phyloP scores from a whole-genome alignment of 768 basidiomycete genomes.

The Suillus americanus region DNA sequence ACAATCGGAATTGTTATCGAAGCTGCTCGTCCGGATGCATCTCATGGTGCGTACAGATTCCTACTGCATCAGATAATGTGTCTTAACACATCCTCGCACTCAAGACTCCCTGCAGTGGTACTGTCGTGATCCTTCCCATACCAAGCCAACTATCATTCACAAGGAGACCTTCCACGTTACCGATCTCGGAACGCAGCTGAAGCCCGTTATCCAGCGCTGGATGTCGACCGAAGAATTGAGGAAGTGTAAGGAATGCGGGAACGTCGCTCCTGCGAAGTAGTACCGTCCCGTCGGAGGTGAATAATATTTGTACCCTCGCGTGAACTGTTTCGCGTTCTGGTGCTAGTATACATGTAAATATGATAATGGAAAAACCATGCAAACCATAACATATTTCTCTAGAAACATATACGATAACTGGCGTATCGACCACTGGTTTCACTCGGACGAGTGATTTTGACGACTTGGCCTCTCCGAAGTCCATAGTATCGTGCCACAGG shows the following conservation, averaged over 20 bases:
- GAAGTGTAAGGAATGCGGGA: slow-evolving; percentile 71
- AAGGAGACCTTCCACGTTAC: slow-evolving; percentile 87
- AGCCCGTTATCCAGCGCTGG: slow-evolving; percentile 88
- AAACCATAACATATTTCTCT: slow-evolving; percentile 17
- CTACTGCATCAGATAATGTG: not conserved
- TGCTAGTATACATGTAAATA: slow-evolving; percentile 5
- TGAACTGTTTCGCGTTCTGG: not conserved
- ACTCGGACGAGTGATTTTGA: slow-evolving; percentile 96
- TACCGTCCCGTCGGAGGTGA: not conserved
- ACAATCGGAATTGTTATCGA: slow-evolving; percentile 94
- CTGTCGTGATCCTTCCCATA: slow-evolving; percentile 65
- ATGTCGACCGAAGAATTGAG: slow-evolving; percentile 63
- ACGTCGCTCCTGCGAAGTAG: slow-evolving; percentile 57
- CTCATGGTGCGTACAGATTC: slow-evolving; percentile 56
- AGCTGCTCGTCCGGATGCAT: slow-evolving; percentile 70
- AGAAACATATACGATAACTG: slow-evolving; percentile 91
- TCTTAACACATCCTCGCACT: slow-evolving; percentile 4
- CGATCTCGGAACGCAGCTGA: slow-evolving; percentile 91
- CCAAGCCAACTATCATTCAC: slow-evolving; percentile 69
- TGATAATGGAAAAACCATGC: slow-evolving; percentile 1
- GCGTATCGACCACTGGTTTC: slow-evolving; percentile 95
- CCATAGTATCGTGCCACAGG: slow-evolving; percentile 99
- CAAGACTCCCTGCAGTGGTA: slow-evolving; percentile 96
- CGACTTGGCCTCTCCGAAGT: slow-evolving; percentile 91
- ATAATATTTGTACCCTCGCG: slow-evolving; percentile 5